phyloP scores from a whole-genome alignment of 768 basidiomycete species.

The Mrakia frigida region DNA sequence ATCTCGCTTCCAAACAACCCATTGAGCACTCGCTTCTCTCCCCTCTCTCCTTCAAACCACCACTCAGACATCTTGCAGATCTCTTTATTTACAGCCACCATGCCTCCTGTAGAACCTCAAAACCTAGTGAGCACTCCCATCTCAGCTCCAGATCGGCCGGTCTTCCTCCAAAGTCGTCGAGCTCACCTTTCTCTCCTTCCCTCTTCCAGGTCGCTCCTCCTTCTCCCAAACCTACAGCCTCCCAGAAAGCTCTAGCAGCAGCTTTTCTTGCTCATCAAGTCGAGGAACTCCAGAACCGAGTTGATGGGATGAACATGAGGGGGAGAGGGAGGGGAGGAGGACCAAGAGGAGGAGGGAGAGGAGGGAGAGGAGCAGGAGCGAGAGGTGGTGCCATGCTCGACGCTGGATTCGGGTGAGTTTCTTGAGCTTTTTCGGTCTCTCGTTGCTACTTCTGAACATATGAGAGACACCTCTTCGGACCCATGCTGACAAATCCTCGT shows the following conservation, averaged over 20 bases:
- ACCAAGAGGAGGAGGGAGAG: constrained; percentile 27
- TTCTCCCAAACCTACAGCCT: constrained; percentile 1
- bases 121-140: not conserved
- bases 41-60: not conserved
- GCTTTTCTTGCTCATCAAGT: constrained; percentile 84
- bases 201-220: not conserved
- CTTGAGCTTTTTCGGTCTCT: not conserved
- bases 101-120: not conserved
- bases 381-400: not conserved
- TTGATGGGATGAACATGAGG: constrained; percentile 44
- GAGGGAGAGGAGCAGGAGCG: not conserved
- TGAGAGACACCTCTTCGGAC: not conserved
- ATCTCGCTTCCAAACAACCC: too few species aligned
- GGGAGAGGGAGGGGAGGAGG: constrained; percentile 32
- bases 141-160: not conserved
- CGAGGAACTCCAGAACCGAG: constrained; percentile 76
- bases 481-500: not conserved
- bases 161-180: not conserved
- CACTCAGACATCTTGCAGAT: not conserved
- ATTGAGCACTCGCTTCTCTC: not conserved
- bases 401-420: not conserved
- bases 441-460: too few species aligned
- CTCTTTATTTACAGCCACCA: not conserved
- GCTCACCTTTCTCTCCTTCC: not conserved
- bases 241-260: constrained; percentile 61